Evolutionary conservation across 768 basidiomycete genomes (phyloP), one percentile per base, ranked within the genome.

Genomic region (Suillus subluteus): DNA sequence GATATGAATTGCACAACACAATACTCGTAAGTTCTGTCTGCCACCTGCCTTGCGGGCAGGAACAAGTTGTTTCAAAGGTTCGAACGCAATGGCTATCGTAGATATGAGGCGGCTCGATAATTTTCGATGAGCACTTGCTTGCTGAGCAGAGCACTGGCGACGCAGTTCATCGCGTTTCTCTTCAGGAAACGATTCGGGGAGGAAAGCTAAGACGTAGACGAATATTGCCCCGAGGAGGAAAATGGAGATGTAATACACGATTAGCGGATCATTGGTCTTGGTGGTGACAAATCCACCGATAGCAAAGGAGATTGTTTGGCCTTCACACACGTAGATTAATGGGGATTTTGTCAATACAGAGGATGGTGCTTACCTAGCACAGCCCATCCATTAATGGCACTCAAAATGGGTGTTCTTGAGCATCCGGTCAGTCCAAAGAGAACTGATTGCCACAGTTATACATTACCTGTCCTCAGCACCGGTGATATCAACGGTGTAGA

Each of bases 181-280:
- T 41, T 76, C 62, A 0, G 74, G 68, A 26, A 79, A 74, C 13
- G 78, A 73, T 66, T 79, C 78, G 1, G 78, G 77, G 4, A 79
- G 70, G 30, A 76, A 21, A 13, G 63, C 59, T n/a, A 62, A 37
- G 1, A 73, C 65, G 48, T 76, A 79, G 13, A 78, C 21, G 40
- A 76, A 64, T 21, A 56, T 64, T 4, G 48, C 21, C 8, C 54
- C 48, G 48, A 71, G 69, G n/a, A 78, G 58, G 1, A 56, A 63
- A 1, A 61, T 61, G 8, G 71, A 67, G 7, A 70, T 43, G 37
- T 72, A 67, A 50, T 72, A 76, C 12, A 79, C 77, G 0, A 71
- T 66, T 0, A 71, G 54, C 11, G 71, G 61, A 41, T 77, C 65
- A 6, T 71, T 69, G 9, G 74, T 70, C 9, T 65, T 59, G 5